Base-by-base conservation (phyloP, 345 rosid genomes). In the Boechera retrofracta region DNA sequence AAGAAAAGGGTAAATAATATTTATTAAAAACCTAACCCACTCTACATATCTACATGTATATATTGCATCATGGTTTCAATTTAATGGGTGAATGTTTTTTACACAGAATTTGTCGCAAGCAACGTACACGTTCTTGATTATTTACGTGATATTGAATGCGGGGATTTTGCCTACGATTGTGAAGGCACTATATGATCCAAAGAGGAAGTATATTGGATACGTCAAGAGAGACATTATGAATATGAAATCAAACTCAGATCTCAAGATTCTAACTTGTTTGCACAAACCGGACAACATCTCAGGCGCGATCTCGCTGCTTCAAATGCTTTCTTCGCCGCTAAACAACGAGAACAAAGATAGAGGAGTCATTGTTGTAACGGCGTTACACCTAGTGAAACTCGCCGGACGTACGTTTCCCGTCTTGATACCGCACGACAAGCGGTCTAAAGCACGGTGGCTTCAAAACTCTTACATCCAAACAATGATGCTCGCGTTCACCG, bases 261-360 rank as follows among this genome's bases (percentile, higher is more conserved):
- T 86, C 15, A 77, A 77, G 32, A 52, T 91, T n/a, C 81, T 91
- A 24, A 45, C 87, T 8, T 87, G 91, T 64, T 82, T 89, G 62
- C 88, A 87, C 75, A 71, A 65, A 67, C 81, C 85, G 0, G 83
- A 82, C 38, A 74, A 88, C 71, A 82, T 85, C 29, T 39, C 56
- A 3, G 33, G 81, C 3, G 18, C 63, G 6, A 77, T 81, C 42
- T 76, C 80, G 26, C 35, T 89, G 3, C 77, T 89, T 12, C 64
- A 79, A 6, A 21, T 77, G 12, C 62, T 71, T 7, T 49, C 61
- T 38, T 81, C 85, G 1, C 67, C 77, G 0, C 41, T 10, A 7
- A 77, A 83, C 12, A 58, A 59, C 52, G 75, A 70, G 5, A 58
- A 33, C 16, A 72, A 53, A 54, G 72, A 73, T 16, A 87, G 82